These are phyloP conservation scores for Trematosphaeria pertusa DNA, from an alignment of 2,329 filamentous ascomycete genomes.

Conservation along the genomic window DNA sequence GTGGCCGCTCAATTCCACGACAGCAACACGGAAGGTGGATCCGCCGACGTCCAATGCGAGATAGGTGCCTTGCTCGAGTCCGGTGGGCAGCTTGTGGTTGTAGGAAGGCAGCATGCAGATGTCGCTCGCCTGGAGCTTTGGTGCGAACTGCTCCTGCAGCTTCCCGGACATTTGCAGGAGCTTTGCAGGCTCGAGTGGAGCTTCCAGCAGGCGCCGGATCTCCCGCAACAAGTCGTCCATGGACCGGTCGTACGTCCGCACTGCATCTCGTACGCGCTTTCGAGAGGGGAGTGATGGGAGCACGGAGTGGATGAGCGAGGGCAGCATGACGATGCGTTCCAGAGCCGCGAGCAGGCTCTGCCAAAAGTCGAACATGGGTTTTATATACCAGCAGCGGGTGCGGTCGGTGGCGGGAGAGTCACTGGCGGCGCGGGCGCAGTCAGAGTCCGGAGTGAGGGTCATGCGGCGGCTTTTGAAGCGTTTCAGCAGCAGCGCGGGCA, in stretches of 20 bases:
- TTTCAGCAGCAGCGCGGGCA: slow-evolving; percentile 40
- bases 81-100: slow-evolving; percentile 66
- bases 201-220: slow-evolving; percentile 52
- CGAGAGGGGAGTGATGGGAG: slow-evolving; percentile 43
- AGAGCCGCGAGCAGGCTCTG: slow-evolving; percentile 47
- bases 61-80: slow-evolving; percentile 65
- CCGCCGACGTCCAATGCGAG: slow-evolving; percentile 70
- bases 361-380: slow-evolving; percentile 50
- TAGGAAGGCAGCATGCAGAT: slow-evolving; percentile 72
- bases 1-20: slow-evolving; percentile 63
- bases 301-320: slow-evolving; percentile 48
- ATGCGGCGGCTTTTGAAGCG: slow-evolving; percentile 46
- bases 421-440: slow-evolving; percentile 30
- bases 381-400: slow-evolving; percentile 39
- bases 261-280: slow-evolving; percentile 47
- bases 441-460: slow-evolving; percentile 33
- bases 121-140: slow-evolving; percentile 62
- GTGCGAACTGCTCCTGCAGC: slow-evolving; percentile 60
- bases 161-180: slow-evolving; percentile 54
- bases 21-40: slow-evolving; percentile 69
- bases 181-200: slow-evolving; percentile 49
- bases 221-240: slow-evolving; percentile 58
- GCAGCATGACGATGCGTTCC: slow-evolving; percentile 49
- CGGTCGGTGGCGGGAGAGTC: slow-evolving; percentile 20
- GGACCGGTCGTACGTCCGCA: slow-evolving; percentile 51